Evolutionary conservation across 225 moss, liverwort and hornwort genomes (phyloP).

Genomic region (Pseudisothecium myosuroides): DNA sequence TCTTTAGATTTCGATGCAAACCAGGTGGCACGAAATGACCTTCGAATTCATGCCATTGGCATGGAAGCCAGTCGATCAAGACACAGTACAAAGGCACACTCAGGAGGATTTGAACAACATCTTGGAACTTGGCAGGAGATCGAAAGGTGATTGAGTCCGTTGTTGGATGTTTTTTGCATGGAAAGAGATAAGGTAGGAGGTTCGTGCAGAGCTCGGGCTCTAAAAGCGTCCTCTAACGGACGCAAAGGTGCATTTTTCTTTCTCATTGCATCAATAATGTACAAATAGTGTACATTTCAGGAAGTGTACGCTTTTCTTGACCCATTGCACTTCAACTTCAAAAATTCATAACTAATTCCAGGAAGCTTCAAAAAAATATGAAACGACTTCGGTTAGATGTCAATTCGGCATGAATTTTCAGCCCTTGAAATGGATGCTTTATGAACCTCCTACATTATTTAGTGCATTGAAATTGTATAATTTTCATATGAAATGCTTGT

Average conservation of each 20-base stretch:
- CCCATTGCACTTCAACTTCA: accelerated
- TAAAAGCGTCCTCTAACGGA: neutral
- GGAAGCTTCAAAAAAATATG: neutral
- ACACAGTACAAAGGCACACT: neutral
- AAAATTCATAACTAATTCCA: too few species aligned
- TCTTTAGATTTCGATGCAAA: neutral
- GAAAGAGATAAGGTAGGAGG: neutral
- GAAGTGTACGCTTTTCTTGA: neutral
- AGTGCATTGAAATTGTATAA: neutral
- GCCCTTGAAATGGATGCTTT: neutral
- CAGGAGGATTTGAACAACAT: neutral
- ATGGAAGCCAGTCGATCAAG: neutral
- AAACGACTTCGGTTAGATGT: neutral
- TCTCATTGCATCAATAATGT: neutral
- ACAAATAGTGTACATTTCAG: neutral
- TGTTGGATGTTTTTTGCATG: neutral
- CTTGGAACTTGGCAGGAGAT: neutral
- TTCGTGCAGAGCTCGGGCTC: neutral
- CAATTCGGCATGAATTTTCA: neutral
- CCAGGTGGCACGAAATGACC: neutral
- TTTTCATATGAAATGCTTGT: neutral
- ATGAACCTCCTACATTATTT: neutral
- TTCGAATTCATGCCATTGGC: neutral
- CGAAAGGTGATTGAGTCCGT: neutral
- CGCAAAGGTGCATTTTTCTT: neutral